These are phyloP conservation scores for Salix caprea DNA, from an alignment of 345 rosid genomes.

Conservation along the genomic window DNA sequence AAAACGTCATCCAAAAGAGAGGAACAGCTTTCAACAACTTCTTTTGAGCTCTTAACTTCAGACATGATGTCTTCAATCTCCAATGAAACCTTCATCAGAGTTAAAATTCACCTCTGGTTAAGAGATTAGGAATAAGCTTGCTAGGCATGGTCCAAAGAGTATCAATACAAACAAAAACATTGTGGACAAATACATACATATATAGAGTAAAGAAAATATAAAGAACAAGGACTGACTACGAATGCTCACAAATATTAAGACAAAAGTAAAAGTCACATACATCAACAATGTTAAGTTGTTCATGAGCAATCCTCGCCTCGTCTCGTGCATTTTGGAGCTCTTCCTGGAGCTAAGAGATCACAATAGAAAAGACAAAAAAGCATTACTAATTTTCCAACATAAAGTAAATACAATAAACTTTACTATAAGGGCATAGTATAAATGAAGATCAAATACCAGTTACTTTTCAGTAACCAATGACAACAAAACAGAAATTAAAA, in stretches of 20 bases:
- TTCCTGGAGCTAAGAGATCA: slow-evolving; percentile 44
- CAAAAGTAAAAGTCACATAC: slow-evolving; percentile 28
- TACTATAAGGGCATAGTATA: too few species aligned
- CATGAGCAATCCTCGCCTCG: slow-evolving; percentile 52
- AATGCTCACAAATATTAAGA: slow-evolving; percentile 14
- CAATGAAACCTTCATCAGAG: slow-evolving; percentile 38
- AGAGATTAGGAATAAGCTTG: slow-evolving; percentile 21
- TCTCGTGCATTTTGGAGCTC: slow-evolving; percentile 61
- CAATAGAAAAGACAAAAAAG: slow-evolving; percentile 1
- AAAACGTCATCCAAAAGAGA: slow-evolving; percentile 58
- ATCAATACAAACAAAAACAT: background rate
- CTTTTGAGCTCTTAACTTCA: slow-evolving; percentile 47
- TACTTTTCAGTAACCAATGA: too few species aligned
- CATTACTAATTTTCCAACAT: background rate
- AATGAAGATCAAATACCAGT: too few species aligned
- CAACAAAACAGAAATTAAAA: too few species aligned
- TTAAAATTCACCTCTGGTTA: slow-evolving; percentile 34
- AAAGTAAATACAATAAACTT: background rate
- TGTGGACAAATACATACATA: background rate
- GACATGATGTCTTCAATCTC: slow-evolving; percentile 49
- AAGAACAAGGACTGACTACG: slow-evolving; percentile 8
- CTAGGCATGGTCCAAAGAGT: background rate
- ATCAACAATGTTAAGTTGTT: slow-evolving; percentile 44
- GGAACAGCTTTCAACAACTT: slow-evolving; percentile 39
- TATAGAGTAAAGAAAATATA: slow-evolving; percentile 2